A percentile compares a stretch with the other conserved stretches of the same genome.
phyloP scores from a whole-genome alignment of 2,329 filamentous ascomycete genomes.

The Macrophomina tecta region DNA sequence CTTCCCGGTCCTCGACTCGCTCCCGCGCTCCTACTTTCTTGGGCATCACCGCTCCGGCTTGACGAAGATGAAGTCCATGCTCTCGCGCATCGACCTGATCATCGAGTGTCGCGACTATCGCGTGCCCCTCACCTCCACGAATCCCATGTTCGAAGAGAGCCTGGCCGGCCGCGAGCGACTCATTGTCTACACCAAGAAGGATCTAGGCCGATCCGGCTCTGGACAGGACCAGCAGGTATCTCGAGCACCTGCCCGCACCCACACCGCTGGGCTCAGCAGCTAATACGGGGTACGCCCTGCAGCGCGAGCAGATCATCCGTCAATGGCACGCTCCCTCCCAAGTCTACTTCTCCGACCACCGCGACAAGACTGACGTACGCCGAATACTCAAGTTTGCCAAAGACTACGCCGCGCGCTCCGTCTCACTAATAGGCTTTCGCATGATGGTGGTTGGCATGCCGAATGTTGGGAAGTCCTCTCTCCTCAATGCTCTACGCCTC shows the following conservation, averaged over 20 bases:
- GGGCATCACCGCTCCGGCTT: constrained; percentile 89
- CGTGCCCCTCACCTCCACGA: constrained; percentile 85
- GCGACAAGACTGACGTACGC: constrained; percentile 51
- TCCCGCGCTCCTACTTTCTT: constrained; percentile 90
- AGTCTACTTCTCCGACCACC: constrained; percentile 60
- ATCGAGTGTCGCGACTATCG: constrained; percentile 95
- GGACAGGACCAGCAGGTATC: constrained; percentile 30
- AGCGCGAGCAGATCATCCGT: constrained; percentile 59
- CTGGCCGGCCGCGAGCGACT: constrained; percentile 76
- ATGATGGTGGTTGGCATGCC: constrained; percentile 95
- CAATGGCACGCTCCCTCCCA: constrained; percentile 60
- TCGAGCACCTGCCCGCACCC: background rate
- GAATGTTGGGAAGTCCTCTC: constrained; percentile 92
- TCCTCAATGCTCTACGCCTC: constrained; percentile 85
- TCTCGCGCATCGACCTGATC: constrained; percentile 83
- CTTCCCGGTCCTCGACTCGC: constrained; percentile 75
- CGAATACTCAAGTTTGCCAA: constrained; percentile 59
- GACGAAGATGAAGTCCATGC: constrained; percentile 78
- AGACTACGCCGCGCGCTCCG: constrained; percentile 52
- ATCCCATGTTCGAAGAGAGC: constrained; percentile 83
- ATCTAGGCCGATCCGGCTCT: constrained; percentile 65
- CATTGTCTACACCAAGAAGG: constrained; percentile 89
- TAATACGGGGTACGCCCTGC: constrained; percentile 29
- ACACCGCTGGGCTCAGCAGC: background rate
- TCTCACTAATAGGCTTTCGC: constrained; percentile 77